Evolutionary conservation across 106 monocot genomes (phyloP), one percentile per base, ranked within the genome.

Genomic region (Allium fistulosum): DNA sequence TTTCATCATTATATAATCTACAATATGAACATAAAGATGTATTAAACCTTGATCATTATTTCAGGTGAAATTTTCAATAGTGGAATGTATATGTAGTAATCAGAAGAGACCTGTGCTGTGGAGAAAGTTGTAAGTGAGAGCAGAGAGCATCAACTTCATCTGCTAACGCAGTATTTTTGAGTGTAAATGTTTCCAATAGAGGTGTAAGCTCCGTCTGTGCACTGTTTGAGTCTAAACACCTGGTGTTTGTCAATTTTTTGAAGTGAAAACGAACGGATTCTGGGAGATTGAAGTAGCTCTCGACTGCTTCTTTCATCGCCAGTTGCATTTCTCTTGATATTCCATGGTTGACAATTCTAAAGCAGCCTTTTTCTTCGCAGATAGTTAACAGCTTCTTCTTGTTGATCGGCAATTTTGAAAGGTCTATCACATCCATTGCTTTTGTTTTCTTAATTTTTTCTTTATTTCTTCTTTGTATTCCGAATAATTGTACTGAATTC

Each of bases 141-240:
- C 81, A 85, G 74, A 85, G 81, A 51, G 68, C 81, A 48, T 76
- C 78, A 17, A 85, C 81, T 53, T 78, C 81, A 60, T 68, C 47
- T 12, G 65, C 17, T 9, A 65, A 72, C 37, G 78, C 75, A 53
- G 79, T 78, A 65, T 81, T 53, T 72, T 78, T 76, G 56, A 85
- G 61, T 26, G 81, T 76, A 46, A 81, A 75, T 0, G 81, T 65
- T 72, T 81, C 81, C 52, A 69, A 79, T 48, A 79, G 64, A n/a
- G 85, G 85, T 56, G 75, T 81, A 14, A 9, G 10, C 5, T 53
- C 37, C 37, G 5, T 37, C 37, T 37, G 37, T 37, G 37, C 37
- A 37, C 37, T n/a, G 5, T 28, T 79, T 85, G 80, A 77, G 26
- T 51, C 79, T 71, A 26, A 51, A 10, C 57, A 73, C 78, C 10